Evolutionary conservation across 2,329 filamentous ascomycete species (phyloP).

Genomic region (Ampelomyces quisqualis): DNA sequence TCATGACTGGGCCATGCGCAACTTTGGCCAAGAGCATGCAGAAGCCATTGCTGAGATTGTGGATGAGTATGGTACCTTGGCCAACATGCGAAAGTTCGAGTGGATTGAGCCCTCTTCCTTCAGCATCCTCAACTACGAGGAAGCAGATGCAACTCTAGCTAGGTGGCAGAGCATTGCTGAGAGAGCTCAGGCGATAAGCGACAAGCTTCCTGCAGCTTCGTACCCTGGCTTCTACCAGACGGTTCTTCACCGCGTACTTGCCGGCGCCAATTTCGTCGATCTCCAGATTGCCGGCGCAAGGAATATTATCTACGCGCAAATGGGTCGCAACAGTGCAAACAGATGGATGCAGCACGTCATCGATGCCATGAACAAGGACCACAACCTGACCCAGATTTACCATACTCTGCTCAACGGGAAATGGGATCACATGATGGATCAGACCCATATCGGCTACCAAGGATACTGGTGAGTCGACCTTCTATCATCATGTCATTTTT

Average conservation of each 20-base stretch:
- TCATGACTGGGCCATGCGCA: slow-evolving; percentile 57
- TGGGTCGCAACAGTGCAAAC: slow-evolving; percentile 45
- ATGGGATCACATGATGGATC: slow-evolving; percentile 46
- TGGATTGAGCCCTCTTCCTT: slow-evolving; percentile 60
- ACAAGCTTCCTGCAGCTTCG: slow-evolving; percentile 52
- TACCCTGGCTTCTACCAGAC: slow-evolving; percentile 64
- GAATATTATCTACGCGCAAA: slow-evolving; percentile 41
- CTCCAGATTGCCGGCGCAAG: slow-evolving; percentile 44
- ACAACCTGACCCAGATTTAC: slow-evolving; percentile 40
- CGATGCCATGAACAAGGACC: slow-evolving; percentile 41
- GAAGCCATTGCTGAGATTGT: slow-evolving; percentile 55
- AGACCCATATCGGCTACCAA: slow-evolving; percentile 46
- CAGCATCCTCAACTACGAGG: slow-evolving; percentile 64
- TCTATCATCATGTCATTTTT: not conserved
- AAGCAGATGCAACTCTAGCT: slow-evolving; percentile 59
- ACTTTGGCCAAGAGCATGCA: slow-evolving; percentile 56
- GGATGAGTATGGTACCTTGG: slow-evolving; percentile 58
- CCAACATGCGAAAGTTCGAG: slow-evolving; percentile 63
- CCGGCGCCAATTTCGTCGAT: slow-evolving; percentile 58
- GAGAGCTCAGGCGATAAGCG: slow-evolving; percentile 59
- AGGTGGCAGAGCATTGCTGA: slow-evolving; percentile 57
- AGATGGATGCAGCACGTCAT: slow-evolving; percentile 40
- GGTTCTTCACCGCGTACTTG: slow-evolving; percentile 61
- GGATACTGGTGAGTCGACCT: slow-evolving; percentile 41
- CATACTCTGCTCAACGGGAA: slow-evolving; percentile 41